Conservation (phyloP, 2,329 filamentous ascomycete genomes). For the Aaosphaeria arxii region DNA sequence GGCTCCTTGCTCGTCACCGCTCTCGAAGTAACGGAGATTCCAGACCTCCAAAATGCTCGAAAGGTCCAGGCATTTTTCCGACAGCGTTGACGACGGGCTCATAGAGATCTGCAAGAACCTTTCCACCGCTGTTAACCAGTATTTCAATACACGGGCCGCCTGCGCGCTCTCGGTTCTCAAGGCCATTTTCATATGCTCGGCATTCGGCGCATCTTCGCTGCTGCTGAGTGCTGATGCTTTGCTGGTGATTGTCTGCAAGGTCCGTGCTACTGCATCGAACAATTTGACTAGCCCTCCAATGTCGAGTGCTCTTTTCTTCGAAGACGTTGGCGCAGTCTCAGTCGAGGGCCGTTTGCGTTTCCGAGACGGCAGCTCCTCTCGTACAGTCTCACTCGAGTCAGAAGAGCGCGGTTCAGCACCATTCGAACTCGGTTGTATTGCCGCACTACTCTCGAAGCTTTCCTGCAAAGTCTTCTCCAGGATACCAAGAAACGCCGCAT, state of each 20-base stretch:
- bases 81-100: not conserved
- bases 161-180: constrained; percentile 32
- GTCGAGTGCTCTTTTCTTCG: constrained; percentile 12
- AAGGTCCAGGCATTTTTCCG: constrained; percentile 14
- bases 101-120: constrained; percentile 7
- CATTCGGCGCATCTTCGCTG: constrained; percentile 18
- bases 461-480: constrained; percentile 66
- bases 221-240: constrained; percentile 10
- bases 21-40: constrained; percentile 28
- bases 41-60: constrained; percentile 28
- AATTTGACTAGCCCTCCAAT: constrained; percentile 13
- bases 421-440: constrained; percentile 1
- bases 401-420: constrained; percentile 13
- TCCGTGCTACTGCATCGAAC: constrained; percentile 13
- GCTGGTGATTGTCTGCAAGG: constrained; percentile 16
- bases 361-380: constrained; percentile 25
- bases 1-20: constrained; percentile 21
- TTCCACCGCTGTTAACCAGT: constrained; percentile 29
- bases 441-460: constrained; percentile 19
- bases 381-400: constrained; percentile 26
- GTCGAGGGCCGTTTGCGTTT: constrained; percentile 34
- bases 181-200: constrained; percentile 36
- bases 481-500: constrained; percentile 65
- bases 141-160: constrained; percentile 33
- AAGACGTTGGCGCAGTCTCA: constrained; percentile 9